Conservation (phyloP, 1,139 yeast genomes). For the Eremothecium gossypii region DNA sequence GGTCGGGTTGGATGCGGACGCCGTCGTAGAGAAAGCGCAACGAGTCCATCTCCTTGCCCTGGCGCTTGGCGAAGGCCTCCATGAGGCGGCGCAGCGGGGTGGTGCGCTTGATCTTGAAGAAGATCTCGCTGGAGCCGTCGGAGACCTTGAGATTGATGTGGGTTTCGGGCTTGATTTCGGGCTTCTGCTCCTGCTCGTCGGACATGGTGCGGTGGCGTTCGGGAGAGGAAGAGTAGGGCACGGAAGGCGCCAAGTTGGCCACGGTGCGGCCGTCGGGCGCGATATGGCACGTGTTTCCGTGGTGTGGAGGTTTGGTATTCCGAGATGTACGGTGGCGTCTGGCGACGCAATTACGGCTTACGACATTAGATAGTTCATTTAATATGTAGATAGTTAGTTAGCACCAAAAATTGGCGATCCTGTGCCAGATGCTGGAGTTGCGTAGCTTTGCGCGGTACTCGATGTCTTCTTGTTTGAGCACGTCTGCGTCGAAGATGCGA, state of each 20-base stretch:
- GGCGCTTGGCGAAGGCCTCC: constrained; percentile 98
- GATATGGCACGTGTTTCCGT: no score
- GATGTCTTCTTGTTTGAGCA: constrained; percentile 51
- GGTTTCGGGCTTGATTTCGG: constrained; percentile 57
- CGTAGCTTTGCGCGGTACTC: constrained; percentile 32
- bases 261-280: no score
- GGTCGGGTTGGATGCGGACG: constrained; percentile 74
- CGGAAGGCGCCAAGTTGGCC: no score
- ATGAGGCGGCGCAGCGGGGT: constrained; percentile 91
- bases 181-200: constrained; percentile 32
- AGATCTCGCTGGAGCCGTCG: constrained; percentile 88
- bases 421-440: constrained; percentile 15
- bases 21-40: constrained; percentile 92
- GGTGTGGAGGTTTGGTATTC: no score
- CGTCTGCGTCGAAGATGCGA: constrained; percentile 58
- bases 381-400: constrained; percentile 5
- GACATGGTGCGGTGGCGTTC: constrained; percentile 10
- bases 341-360: no score
- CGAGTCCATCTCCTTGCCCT: constrained; percentile 77
- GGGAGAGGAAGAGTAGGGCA: no score
- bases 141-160: constrained; percentile 92
- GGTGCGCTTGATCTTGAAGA: constrained; percentile 87
- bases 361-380: no score
- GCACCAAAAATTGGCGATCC: constrained; percentile 19
- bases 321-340: no score